A percentile compares a stretch with the other conserved stretches of the same genome.
phyloP scores from a whole-genome alignment of 768 basidiomycete genomes.

The Mycena crocata region DNA sequence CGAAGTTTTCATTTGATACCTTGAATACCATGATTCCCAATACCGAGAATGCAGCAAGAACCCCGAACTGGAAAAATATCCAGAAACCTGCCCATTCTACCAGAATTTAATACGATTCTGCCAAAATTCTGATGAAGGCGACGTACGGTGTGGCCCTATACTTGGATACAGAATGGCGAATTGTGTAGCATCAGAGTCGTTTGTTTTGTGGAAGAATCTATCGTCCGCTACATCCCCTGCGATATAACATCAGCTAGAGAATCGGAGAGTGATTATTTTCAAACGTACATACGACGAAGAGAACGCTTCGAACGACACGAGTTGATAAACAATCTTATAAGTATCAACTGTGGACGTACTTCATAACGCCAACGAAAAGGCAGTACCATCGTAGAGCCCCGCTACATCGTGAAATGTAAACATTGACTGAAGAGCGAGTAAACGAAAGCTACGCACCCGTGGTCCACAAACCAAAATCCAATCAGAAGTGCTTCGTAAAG shows the following conservation, averaged over 20 bases:
- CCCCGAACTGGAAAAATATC: conserved; percentile 82
- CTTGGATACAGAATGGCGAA: conserved; percentile 81
- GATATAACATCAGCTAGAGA: conserved; percentile 4
- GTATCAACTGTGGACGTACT: conserved; percentile 56
- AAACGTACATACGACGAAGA: conserved; percentile 87
- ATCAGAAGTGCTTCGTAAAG: conserved; percentile 88
- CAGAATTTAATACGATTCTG: neutral
- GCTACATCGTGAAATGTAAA: conserved; percentile 48
- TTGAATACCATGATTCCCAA: conserved; percentile 89
- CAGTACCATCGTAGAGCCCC: conserved; percentile 88
- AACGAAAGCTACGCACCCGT: conserved; percentile 76
- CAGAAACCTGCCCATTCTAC: conserved; percentile 89
- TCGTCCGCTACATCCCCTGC: conserved; percentile 95
- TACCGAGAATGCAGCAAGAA: conserved; percentile 82
- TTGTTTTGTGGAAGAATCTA: conserved; percentile 93
- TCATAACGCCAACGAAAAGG: conserved; percentile 86
- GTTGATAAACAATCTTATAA: neutral
- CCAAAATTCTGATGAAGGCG: neutral
- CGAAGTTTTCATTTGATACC: conserved; percentile 48
- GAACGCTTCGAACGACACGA: conserved; percentile 58
- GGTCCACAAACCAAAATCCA: conserved; percentile 96
- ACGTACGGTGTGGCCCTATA: conserved; percentile 78
- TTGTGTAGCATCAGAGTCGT: conserved; percentile 94
- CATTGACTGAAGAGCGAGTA: neutral
- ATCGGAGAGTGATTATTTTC: neutral